A percentile compares a stretch with the other conserved stretches of the same genome.
Evolutionary conservation across 495 filamentous ascomycete species (phyloP).

Genomic region (Haplographium delicatum): DNA sequence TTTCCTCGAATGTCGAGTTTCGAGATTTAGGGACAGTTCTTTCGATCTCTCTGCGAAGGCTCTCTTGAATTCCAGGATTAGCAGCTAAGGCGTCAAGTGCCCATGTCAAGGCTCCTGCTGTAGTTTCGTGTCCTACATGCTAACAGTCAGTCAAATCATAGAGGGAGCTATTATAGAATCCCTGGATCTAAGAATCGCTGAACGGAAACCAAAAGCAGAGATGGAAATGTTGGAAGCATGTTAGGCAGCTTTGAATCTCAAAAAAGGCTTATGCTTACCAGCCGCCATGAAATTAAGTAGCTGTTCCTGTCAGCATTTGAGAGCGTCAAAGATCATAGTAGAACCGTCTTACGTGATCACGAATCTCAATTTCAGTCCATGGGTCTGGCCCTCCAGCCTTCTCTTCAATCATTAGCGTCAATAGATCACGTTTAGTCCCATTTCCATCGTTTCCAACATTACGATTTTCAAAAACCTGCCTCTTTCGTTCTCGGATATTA

Average conservation of each 20-base stretch:
- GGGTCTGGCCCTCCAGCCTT: background rate
- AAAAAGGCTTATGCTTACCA: too few species aligned
- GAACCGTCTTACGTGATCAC: background rate
- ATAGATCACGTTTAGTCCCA: slow-evolving; percentile 45
- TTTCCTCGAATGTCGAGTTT: slow-evolving; percentile 30
- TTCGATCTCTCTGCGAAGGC: background rate
- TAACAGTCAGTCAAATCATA: background rate
- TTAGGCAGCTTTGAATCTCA: too few species aligned
- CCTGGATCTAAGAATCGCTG: too few species aligned
- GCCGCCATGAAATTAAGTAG: slow-evolving; percentile 64
- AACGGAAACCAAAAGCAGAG: too few species aligned
- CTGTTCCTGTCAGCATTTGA: too few species aligned
- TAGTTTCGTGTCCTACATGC: slow-evolving; percentile 7
- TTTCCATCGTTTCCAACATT: slow-evolving; percentile 8
- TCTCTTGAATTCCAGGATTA: background rate
- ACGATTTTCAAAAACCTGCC: too few species aligned
- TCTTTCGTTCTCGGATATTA: background rate
- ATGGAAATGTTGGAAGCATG: too few species aligned
- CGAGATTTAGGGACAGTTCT: background rate
- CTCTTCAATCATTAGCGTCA: slow-evolving; percentile 18
- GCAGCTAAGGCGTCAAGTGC: slow-evolving; percentile 17
- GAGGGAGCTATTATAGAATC: background rate
- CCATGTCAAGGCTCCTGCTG: slow-evolving; percentile 24
- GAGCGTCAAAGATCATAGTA: too few species aligned
- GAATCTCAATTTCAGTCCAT: background rate